These are phyloP conservation scores for Diaporthe australafricana DNA, from an alignment of 2,329 filamentous ascomycete genomes.

Conservation along the genomic window DNA sequence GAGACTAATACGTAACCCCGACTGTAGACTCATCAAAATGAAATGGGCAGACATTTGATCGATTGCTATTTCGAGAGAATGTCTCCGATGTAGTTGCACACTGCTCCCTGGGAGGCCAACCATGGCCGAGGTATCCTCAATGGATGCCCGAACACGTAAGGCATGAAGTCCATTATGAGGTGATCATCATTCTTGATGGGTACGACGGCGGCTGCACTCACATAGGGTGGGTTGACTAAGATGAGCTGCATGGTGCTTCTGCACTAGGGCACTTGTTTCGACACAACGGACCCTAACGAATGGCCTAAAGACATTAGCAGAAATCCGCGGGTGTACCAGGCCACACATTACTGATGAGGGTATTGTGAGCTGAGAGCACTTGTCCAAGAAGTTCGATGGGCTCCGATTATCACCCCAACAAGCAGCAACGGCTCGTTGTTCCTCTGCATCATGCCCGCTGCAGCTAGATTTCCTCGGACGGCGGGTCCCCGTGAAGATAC, in stretches of 20 bases:
- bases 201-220: conserved; percentile 1
- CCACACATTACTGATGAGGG: conserved; percentile 27
- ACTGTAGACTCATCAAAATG: conserved; percentile 30
- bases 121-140: not conserved
- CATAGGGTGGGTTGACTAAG: conserved; percentile 23
- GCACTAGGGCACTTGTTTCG: conserved; percentile 17
- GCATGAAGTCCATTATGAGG: conserved; percentile 23
- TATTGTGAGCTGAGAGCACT: conserved; percentile 14
- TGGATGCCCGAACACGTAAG: conserved; percentile 18
- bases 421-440: not conserved
- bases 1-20: conserved; percentile 24
- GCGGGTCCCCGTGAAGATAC: conserved; percentile 29
- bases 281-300: not conserved
- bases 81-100: conserved; percentile 34
- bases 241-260: conserved; percentile 33
- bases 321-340: not conserved
- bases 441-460: not conserved
- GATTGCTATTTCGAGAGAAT: conserved; percentile 33
- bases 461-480: conserved; percentile 10
- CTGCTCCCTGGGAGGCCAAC: conserved; percentile 16
- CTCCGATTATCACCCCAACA: not conserved
- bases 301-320: not conserved
- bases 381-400: not conserved
- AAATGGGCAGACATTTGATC: conserved; percentile 28
- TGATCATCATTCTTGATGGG: conserved; percentile 33